Evolutionary conservation across 2,329 filamentous ascomycete species (phyloP).

Genomic region (Aureobasidium sp.): DNA sequence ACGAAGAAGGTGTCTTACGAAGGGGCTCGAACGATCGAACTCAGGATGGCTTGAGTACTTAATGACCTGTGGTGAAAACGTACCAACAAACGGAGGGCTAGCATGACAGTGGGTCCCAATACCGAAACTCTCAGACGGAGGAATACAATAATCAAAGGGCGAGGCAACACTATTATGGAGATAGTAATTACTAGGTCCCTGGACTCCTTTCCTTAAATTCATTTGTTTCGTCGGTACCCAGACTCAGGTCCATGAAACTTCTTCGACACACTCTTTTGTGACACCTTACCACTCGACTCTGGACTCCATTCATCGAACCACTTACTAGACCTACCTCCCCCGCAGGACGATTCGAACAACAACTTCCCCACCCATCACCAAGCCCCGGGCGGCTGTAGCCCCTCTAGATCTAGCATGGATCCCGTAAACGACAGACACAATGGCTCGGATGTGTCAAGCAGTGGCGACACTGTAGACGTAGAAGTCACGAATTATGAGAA

Average conservation of each 20-base stretch:
- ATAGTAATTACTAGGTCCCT: neutral
- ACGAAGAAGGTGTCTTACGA: too few species aligned
- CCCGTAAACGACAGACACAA: neutral
- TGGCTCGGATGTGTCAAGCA: neutral
- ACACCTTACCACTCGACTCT: neutral
- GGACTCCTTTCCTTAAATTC: neutral
- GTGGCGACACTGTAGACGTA: neutral
- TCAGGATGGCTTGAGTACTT: too few species aligned
- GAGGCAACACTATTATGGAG: neutral
- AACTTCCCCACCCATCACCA: neutral
- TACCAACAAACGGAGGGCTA: too few species aligned
- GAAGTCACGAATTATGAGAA: slow-evolving; percentile 24
- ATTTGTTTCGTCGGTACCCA: neutral
- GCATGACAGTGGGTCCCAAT: neutral
- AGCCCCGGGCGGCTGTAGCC: slow-evolving; percentile 12
- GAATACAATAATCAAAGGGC: slow-evolving; percentile 5
- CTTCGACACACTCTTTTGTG: neutral
- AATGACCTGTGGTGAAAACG: too few species aligned
- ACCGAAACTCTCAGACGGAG: neutral
- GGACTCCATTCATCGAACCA: neutral
- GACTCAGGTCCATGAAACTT: too few species aligned
- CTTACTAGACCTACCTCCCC: neutral
- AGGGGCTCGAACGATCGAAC: too few species aligned
- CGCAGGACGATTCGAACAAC: neutral
- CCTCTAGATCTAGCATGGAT: neutral